Evolutionary conservation across 306 rosid species (phyloP), one percentile per base, ranked within the genome.

Genomic region (Gastrolobium bilobum): DNA sequence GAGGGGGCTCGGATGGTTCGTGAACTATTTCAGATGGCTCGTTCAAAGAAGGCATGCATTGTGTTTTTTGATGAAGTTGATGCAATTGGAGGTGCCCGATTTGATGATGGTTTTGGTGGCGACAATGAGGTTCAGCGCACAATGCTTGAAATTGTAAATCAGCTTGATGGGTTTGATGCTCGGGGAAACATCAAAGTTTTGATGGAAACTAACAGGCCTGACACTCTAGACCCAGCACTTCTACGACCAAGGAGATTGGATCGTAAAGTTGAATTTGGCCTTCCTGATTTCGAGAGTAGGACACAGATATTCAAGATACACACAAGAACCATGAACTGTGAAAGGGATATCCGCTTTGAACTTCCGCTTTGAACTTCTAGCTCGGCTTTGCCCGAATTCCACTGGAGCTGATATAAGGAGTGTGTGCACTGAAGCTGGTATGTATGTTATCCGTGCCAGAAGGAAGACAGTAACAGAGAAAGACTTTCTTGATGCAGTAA

Each of bases 1-100:
- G 99, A 96, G 85, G 99, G 99, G 3, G 99, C 99, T 83, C 81
- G 98, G 72, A 96, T 96, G 99, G 99, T 96, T 76, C 93, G 99
- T 5, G 99, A 96, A 71, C 84, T 96, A 62, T 96, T 96, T 76
- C 98, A 96, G 99, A 93, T 96, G 99, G 99, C 99, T 26, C 98
- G 98, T 6, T 96, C 99, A 29, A 96, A 96, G 79, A 96, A 96
- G 85, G 98, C 99, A 0, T 93, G 98, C 74, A 96, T 96, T 79
- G 98, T 96, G 65, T 96, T 96, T 80, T 91, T 96, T 44, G 99
- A 96, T 86, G 99, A 96, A 88, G 90, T 96, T 20, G 99, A 96
- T 87, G 99, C 99, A 67, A 96, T 96, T n/a, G 99, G 98, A 82
- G 98, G 98, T 80, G 99, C 99, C 2, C 88, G 98, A 2, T 96